phyloP scores from a whole-genome alignment of 164 flowering plant genomes.

The Nymphaea colorata region DNA sequence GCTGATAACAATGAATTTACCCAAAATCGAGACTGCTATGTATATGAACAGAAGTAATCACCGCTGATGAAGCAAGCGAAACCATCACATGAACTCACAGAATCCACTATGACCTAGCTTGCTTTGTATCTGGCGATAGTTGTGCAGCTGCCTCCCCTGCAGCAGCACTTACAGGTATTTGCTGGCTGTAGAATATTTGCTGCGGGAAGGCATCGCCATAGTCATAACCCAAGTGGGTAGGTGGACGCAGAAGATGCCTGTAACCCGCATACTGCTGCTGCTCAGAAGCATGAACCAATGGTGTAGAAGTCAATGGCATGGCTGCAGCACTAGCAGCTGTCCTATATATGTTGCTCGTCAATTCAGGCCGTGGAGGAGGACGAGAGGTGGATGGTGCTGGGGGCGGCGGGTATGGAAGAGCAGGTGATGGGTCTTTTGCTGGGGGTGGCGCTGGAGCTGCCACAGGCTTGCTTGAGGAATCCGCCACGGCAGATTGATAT shows the following conservation, averaged over 20 bases:
- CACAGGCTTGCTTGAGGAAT: constrained; percentile 27
- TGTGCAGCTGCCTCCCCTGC: constrained; percentile 40
- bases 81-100: constrained; percentile 2
- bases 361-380: constrained; percentile 38
- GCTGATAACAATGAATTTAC: not conserved
- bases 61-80: not conserved
- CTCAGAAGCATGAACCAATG: constrained; percentile 39
- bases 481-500: not conserved
- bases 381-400: constrained; percentile 27
- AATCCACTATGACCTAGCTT: constrained; percentile 38
- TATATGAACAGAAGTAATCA: not conserved
- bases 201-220: constrained; percentile 48
- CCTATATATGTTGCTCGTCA: constrained; percentile 41
- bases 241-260: constrained; percentile 58
- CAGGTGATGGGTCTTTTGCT: constrained; percentile 23
- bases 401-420: constrained; percentile 13
- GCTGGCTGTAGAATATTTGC: constrained; percentile 61
- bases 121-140: constrained; percentile 34
- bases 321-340: constrained; percentile 23
- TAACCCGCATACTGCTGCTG: constrained; percentile 53
- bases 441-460: constrained; percentile 36
- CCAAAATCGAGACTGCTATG: not conserved
- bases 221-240: constrained; percentile 47
- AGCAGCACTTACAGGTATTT: constrained; percentile 33
- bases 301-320: constrained; percentile 11